Conservation (phyloP, 1,284 basidiomycete genomes). For the Cryptococcus sp. region DNA sequence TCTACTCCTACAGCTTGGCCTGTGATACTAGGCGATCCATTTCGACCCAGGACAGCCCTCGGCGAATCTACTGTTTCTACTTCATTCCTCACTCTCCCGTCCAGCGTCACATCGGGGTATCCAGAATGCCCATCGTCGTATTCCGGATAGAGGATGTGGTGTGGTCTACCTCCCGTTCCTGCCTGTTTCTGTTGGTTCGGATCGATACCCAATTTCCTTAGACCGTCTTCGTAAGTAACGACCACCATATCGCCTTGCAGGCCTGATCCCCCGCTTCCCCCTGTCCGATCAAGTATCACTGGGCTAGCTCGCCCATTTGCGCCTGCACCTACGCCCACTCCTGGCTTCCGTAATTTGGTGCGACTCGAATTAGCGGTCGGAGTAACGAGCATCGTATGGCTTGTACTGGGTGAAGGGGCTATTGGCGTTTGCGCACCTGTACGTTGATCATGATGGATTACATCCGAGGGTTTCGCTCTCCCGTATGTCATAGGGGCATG, state of each 20-base stretch:
- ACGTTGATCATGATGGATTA: too few species aligned
- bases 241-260: conserved; percentile 19
- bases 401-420: conserved; percentile 11
- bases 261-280: not conserved
- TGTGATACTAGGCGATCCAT: not conserved
- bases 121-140: not conserved
- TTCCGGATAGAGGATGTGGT: conserved; percentile 12
- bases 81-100: too few species aligned
- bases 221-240: conserved; percentile 32
- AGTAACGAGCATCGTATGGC: conserved; percentile 15
- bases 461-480: too few species aligned
- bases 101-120: too few species aligned
- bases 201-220: conserved; percentile 23
- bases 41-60: not conserved
- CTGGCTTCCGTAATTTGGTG: not conserved
- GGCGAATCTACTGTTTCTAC: conserved; percentile 2
- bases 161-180: conserved; percentile 2
- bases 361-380: conserved; percentile 5
- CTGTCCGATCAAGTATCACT: not conserved
- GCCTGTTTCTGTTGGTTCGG: not conserved
- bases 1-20: not conserved
- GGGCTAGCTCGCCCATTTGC: not conserved
- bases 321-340: not conserved
- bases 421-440: conserved; percentile 2
- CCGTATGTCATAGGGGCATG: not conserved